Evolutionary conservation across 257 asterid species (phyloP), one percentile per base, ranked within the genome.

Genomic region (Nicotiana otophora): DNA sequence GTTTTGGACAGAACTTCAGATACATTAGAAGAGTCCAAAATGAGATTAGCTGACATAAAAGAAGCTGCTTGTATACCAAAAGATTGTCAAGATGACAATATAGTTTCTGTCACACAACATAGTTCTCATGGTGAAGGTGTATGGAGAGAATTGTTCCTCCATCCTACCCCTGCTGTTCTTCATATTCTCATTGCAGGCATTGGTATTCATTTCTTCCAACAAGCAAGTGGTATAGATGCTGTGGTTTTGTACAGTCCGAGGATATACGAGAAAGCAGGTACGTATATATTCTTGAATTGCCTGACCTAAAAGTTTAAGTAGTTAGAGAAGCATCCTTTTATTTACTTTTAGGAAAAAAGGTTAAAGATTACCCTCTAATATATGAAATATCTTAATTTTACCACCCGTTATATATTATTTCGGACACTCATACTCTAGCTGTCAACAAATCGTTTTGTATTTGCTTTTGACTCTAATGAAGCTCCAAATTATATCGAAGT

Each of bases 121-220:
- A 34, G 55, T 30, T 30, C 33, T 5, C 3, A 16, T 34, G 88
- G 87, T 12, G 55, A 62, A 8, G 90, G 85, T 19, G 91, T 85
- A 23, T 86, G 87, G 91, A 85, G 58, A 70, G 88, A 91, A 23
- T 80, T 88, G 39, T 28, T 90, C 81, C 55, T 91, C 80, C 90
- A 51, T 61, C 92, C 94, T 2, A 88, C 94, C 19, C 87, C 82
- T 0, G 3, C 90, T 5, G 89, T 88, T 42, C 83, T 34, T 33
- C 94, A 91, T 84, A 91, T 89, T 46, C 65, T 90, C 20, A 65
- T 91, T 7, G 87, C 87, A 0, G 91, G 86, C 66, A 10, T 91
- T 5, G 94, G 91, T 53, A 42, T 88, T 55, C 94, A 89, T 58
- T 84, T 91, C 82, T 88, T 91, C 83, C 94, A 91, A n/a, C 94